These are phyloP conservation scores for Chamaenerion angustifolium DNA, from an alignment of 345 rosid species.

Conservation along the genomic window DNA sequence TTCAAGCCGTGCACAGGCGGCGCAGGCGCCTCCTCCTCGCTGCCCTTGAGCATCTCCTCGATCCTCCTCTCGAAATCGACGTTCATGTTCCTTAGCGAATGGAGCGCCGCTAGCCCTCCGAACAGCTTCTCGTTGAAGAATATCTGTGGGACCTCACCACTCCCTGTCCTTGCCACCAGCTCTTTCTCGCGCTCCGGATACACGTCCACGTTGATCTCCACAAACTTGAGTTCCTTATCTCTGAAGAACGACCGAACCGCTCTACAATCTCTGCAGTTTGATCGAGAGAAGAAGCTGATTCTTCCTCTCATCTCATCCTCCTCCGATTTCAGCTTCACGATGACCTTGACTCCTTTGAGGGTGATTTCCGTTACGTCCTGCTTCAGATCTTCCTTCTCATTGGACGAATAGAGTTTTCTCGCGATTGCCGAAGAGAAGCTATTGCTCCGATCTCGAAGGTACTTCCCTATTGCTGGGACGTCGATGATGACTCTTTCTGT, in stretches of 20 bases:
- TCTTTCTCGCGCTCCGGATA: constrained; percentile 48
- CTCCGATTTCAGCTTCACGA: constrained; percentile 40
- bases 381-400: constrained; percentile 7
- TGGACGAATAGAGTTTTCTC: constrained; percentile 27
- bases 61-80: constrained; percentile 45
- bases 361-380: constrained; percentile 47
- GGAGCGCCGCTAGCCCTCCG: constrained; percentile 71
- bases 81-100: constrained; percentile 52
- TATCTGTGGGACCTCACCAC: constrained; percentile 59
- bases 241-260: constrained; percentile 64
- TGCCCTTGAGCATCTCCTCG: constrained; percentile 33
- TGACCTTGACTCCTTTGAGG: constrained; percentile 64
- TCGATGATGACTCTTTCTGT: constrained; percentile 18
- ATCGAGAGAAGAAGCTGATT: constrained; percentile 58
- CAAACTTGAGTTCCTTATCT: constrained; percentile 38
- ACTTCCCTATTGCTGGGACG: constrained; percentile 37
- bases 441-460: constrained; percentile 49
- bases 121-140: constrained; percentile 73
- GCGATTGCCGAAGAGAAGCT: constrained; percentile 40
- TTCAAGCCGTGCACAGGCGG: constrained; percentile 39
- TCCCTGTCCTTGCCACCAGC: constrained; percentile 47
- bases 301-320: constrained; percentile 33
- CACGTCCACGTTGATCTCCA: constrained; percentile 81
- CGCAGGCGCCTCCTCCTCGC: constrained; percentile 45
- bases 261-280: constrained; percentile 66